Percentiles rank a stretch among this genome's conserved stretches.
Evolutionary conservation across 2,329 filamentous ascomycete species (phyloP).

Genomic region (Epichloe amarillans): DNA sequence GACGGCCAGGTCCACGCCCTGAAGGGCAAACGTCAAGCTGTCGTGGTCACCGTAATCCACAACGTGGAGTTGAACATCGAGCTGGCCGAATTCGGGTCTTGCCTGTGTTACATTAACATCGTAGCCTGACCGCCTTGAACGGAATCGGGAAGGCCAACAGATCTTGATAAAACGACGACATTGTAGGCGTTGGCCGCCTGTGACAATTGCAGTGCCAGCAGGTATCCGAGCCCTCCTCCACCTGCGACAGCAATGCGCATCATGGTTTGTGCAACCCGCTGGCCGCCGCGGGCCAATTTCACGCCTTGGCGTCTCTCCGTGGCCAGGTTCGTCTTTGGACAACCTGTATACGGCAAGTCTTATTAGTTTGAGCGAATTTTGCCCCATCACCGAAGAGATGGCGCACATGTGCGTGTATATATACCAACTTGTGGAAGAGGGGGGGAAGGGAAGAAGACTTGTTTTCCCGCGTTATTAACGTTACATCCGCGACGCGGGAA

Average conservation of each 20-base stretch:
- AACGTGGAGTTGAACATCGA: constrained; percentile 51
- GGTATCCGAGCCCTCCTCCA: constrained; percentile 29
- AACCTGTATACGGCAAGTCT: constrained; percentile 1
- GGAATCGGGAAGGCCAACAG: constrained; percentile 11
- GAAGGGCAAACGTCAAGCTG: constrained; percentile 50
- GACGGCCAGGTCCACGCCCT: constrained; percentile 60
- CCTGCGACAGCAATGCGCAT: constrained; percentile 38
- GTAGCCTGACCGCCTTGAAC: not conserved
- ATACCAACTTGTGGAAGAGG: constrained; percentile 5
- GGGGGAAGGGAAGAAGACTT: constrained; percentile 1
- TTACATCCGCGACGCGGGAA: constrained; percentile 12
- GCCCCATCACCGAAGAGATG: not conserved
- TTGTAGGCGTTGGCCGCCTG: constrained; percentile 46
- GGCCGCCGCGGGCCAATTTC: constrained; percentile 7
- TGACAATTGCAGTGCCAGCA: constrained; percentile 41
- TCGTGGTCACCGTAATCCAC: constrained; percentile 52
- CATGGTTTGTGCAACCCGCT: constrained; percentile 16
- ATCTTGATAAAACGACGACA: constrained; percentile 56
- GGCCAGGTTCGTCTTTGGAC: not conserved
- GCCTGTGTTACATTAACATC: constrained; percentile 24
- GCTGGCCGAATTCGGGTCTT: constrained; percentile 38
- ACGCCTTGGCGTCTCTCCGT: constrained; percentile 5
- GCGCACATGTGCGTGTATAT: constrained; percentile 7
- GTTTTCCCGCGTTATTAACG: constrained; percentile 13
- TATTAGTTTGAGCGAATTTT: constrained; percentile 2